Conservation (phyloP, 345 rosid genomes). For the Corchorus olitorius region DNA sequence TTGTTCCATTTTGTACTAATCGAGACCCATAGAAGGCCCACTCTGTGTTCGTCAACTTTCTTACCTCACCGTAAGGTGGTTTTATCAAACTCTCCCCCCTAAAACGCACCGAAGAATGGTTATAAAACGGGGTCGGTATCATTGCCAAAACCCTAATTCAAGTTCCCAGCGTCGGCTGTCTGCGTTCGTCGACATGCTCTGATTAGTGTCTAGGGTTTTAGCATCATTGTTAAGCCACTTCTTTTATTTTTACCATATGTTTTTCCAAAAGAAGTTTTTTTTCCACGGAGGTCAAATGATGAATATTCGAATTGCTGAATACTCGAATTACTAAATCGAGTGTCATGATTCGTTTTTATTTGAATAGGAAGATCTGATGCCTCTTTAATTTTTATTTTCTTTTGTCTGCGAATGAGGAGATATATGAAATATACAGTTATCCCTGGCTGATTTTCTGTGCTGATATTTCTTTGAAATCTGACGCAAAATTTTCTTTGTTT, state of each 20-base stretch:
- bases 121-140: neutral
- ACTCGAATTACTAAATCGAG: slow-evolving; percentile 21
- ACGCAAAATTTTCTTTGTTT: neutral
- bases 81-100: neutral
- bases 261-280: neutral
- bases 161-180: neutral
- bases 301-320: slow-evolving; percentile 32
- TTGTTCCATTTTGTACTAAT: too few species aligned
- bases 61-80: neutral
- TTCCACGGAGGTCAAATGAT: slow-evolving; percentile 30
- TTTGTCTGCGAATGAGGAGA: slow-evolving; percentile 13
- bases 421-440: slow-evolving; percentile 28
- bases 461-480: slow-evolving; percentile 28
- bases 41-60: too few species aligned
- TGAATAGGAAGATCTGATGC: slow-evolving; percentile 65
- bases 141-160: slow-evolving; percentile 7
- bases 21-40: too few species aligned
- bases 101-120: neutral
- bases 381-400: slow-evolving; percentile 7
- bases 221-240: neutral
- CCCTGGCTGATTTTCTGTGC: slow-evolving; percentile 28
- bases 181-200: neutral
- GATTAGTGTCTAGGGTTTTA: neutral
- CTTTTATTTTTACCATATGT: neutral
- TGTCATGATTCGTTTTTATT: slow-evolving; percentile 28